Evolutionary conservation across 2,329 filamentous ascomycete species (phyloP).

Genomic region (Ascomycota sp.): DNA sequence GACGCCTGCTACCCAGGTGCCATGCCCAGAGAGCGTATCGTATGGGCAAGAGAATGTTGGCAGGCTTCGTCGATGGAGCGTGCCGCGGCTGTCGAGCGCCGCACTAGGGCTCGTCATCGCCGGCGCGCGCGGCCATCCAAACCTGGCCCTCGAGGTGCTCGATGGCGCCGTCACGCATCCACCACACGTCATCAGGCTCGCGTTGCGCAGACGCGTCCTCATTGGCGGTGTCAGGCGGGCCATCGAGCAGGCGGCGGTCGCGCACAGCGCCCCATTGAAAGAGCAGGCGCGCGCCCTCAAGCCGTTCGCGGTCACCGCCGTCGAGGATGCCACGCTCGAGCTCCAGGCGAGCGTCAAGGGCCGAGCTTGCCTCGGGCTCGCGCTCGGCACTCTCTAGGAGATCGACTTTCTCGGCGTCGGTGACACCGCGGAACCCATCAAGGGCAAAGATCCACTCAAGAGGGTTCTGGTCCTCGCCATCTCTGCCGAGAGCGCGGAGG

Average conservation of each 20-base stretch:
- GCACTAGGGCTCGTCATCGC: slow-evolving; percentile 7
- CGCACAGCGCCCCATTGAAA: slow-evolving; percentile 36
- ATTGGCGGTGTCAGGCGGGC: too few species aligned
- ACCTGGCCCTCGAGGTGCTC: slow-evolving; percentile 33
- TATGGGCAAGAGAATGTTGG: too few species aligned
- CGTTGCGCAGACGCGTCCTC: too few species aligned
- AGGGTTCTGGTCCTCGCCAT: slow-evolving; percentile 17
- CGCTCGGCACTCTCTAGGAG: slow-evolving; percentile 33
- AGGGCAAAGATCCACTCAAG: slow-evolving; percentile 61
- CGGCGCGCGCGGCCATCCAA: slow-evolving; percentile 26
- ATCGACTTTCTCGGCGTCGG: slow-evolving; percentile 43
- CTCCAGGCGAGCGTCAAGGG: slow-evolving; percentile 52
- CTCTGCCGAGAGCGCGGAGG: slow-evolving; percentile 45
- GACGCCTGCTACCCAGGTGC: too few species aligned
- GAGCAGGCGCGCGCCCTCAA: slow-evolving; percentile 28
- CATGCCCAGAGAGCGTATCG: too few species aligned
- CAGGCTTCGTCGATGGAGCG: too few species aligned
- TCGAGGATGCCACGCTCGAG: slow-evolving; percentile 30
- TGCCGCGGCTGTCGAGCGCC: too few species aligned
- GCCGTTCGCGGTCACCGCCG: slow-evolving; percentile 17
- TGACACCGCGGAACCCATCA: slow-evolving; percentile 30
- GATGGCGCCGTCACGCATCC: slow-evolving; percentile 33
- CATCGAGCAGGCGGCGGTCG: slow-evolving; percentile 10
- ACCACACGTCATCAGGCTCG: slow-evolving; percentile 19
- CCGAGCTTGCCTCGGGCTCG: slow-evolving; percentile 25